phyloP scores from a whole-genome alignment of 1,139 yeast genomes.

The Kurtzmaniella quercitrusa region DNA sequence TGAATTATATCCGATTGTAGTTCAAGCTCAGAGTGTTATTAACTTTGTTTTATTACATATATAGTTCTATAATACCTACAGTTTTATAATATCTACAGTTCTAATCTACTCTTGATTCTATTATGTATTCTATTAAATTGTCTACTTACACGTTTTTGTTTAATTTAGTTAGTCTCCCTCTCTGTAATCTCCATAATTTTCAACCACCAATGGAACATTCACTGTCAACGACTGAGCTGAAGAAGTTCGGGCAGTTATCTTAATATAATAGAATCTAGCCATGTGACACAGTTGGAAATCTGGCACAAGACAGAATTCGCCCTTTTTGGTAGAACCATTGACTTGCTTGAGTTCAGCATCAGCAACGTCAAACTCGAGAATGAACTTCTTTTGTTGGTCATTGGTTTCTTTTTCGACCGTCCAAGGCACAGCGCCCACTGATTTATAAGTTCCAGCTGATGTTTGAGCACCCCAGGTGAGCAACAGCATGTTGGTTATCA shows the following conservation, averaged over 20 bases:
- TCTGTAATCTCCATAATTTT: conserved; percentile 11
- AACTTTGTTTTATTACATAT: no score
- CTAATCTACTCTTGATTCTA: not conserved
- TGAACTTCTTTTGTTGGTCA: not conserved
- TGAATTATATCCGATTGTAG: no score
- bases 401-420: conserved; percentile 1
- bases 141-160: not conserved
- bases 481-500: not conserved
- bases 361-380: conserved; percentile 14
- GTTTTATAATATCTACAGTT: no score
- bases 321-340: conserved; percentile 6
- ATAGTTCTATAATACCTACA: no score
- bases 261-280: conserved; percentile 47
- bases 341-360: conserved; percentile 23
- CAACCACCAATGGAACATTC: conserved; percentile 34
- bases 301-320: conserved; percentile 39
- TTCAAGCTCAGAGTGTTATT: no score
- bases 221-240: conserved; percentile 31
- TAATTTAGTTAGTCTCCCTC: not conserved
- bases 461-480: not conserved
- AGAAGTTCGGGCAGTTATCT: conserved; percentile 25
- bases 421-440: conserved; percentile 4
- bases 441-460: conserved; percentile 1
- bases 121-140: not conserved
- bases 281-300: conserved; percentile 54